phyloP scores from a whole-genome alignment of 768 basidiomycete genomes.

The Leccinum obscurum region DNA sequence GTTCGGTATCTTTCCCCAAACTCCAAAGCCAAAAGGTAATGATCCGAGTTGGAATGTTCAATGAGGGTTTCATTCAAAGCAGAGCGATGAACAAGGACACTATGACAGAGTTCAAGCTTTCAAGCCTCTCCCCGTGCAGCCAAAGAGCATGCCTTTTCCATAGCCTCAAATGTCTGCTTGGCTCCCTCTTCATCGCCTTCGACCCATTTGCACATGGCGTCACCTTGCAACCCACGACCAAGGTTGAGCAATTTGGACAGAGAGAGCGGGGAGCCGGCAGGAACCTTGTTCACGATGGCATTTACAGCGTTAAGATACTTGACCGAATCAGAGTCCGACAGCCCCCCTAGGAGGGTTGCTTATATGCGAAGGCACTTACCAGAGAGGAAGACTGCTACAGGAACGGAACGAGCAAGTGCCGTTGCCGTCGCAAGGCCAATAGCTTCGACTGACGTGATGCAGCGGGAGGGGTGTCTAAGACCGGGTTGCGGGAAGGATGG shows the following conservation, averaged over 20 bases:
- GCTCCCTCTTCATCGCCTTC: slow-evolving; percentile 43
- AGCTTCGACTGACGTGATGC: slow-evolving; percentile 35
- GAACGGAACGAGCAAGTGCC: slow-evolving; percentile 45
- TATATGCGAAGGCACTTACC: slow-evolving; percentile 32
- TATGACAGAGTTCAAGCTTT: slow-evolving; percentile 1
- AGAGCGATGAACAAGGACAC: neutral
- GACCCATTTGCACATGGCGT: slow-evolving; percentile 48
- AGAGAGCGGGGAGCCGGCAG: slow-evolving; percentile 29
- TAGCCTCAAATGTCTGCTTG: slow-evolving; percentile 41
- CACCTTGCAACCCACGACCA: slow-evolving; percentile 50
- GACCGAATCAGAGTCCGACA: slow-evolving; percentile 41
- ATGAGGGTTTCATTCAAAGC: slow-evolving; percentile 4
- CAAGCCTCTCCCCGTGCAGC: slow-evolving; percentile 40
- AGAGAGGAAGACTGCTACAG: slow-evolving; percentile 44
- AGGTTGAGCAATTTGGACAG: slow-evolving; percentile 43
- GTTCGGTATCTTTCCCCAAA: neutral
- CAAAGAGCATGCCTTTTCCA: slow-evolving; percentile 44
- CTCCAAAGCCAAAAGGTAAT: neutral
- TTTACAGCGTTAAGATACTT: slow-evolving; percentile 45
- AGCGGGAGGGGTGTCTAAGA: slow-evolving; percentile 34
- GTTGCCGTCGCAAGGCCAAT: slow-evolving; percentile 49
- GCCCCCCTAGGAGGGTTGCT: slow-evolving; percentile 36
- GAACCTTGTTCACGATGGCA: slow-evolving; percentile 36
- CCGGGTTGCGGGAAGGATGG: slow-evolving; percentile 54
- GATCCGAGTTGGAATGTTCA: neutral